phyloP scores from a whole-genome alignment of 148 eudicot species.

The Linanthus parryae region DNA sequence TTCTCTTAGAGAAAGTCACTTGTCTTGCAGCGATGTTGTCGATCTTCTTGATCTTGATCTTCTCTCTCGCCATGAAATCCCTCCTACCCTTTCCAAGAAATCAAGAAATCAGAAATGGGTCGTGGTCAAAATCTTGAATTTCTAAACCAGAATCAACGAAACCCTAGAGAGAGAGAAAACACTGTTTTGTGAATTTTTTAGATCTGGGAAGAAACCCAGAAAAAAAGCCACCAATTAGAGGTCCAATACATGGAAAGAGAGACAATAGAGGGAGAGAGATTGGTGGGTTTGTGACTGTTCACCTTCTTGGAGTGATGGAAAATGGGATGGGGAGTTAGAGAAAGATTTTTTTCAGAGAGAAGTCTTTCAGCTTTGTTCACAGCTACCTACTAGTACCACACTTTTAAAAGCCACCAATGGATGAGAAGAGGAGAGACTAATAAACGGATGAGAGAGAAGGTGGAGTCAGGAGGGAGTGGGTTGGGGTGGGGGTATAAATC shows the following conservation, averaged over 20 bases:
- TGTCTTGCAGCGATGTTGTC: slow-evolving; percentile 38
- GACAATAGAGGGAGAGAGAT: neutral
- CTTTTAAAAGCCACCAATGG: too few relatives aligned
- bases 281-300: neutral
- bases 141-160: neutral
- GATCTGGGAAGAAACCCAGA: slow-evolving; percentile 4
- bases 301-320: neutral
- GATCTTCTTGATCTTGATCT: slow-evolving; percentile 27
- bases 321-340: neutral
- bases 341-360: neutral
- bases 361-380: neutral
- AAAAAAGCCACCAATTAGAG: slow-evolving; percentile 2
- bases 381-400: neutral
- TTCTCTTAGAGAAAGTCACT: slow-evolving; percentile 41
- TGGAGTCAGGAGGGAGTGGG: neutral
- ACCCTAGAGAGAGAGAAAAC: slow-evolving; percentile 3
- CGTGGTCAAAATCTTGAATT: neutral
- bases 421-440: too few relatives aligned
- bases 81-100: neutral
- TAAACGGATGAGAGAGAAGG: neutral
- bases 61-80: slow-evolving; percentile 17
- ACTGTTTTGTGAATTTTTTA: neutral
- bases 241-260: neutral
- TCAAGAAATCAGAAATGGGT: neutral
- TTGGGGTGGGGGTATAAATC: neutral